Evolutionary conservation across 2,329 filamentous ascomycete genomes (phyloP), one percentile per base, ranked within the genome.

Genomic region (Pyrenophora graminea): DNA sequence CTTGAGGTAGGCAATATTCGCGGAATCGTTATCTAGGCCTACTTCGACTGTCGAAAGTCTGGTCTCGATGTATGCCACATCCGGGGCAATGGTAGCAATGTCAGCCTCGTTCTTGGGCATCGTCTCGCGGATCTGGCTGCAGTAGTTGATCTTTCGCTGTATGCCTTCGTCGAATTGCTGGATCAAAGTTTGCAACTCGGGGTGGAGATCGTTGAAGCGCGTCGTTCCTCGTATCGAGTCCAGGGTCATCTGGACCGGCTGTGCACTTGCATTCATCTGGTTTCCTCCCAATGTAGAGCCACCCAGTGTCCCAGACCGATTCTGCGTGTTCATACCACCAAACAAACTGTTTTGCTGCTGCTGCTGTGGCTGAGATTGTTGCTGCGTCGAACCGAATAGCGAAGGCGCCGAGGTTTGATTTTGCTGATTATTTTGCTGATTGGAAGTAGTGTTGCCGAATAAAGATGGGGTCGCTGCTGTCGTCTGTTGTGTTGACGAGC

Each of bases 161-260:
- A 99, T 93, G 58, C 87, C 85, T 51, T 84, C 83, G 73, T 99
- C 93, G 57, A 96, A 85, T 8, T 80, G 76, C 56, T 90, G 85
- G 55, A 99, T 89, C 60, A 90, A 78, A 56, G 85, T 84, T 68
- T 96, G 91, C 13, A 96, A 79, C 25, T 90, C 85, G 60, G 93
- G 88, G 53, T 89, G 85, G 23, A 96, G 86, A 72, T 96, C 93
- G 69, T 91, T 90, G 78, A 94, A 97, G 55, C 94, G 90, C 3
- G 91, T 96, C 0, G 92, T 96, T 13, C 89, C 88, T 45, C 91
- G 85, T 53, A 97, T 79, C 68, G 89, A 90, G 62, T 84, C 84
- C 15, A 68, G 63, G 2, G 62, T 62, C 39, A 64, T 61, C 47
- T 72, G 64, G 12, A 70, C 60, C n/a, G 62, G 58, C 41, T 68